Evolutionary conservation across 352 stramenopile genomes (phyloP).

Genomic region (Globisporangium nunn): DNA sequence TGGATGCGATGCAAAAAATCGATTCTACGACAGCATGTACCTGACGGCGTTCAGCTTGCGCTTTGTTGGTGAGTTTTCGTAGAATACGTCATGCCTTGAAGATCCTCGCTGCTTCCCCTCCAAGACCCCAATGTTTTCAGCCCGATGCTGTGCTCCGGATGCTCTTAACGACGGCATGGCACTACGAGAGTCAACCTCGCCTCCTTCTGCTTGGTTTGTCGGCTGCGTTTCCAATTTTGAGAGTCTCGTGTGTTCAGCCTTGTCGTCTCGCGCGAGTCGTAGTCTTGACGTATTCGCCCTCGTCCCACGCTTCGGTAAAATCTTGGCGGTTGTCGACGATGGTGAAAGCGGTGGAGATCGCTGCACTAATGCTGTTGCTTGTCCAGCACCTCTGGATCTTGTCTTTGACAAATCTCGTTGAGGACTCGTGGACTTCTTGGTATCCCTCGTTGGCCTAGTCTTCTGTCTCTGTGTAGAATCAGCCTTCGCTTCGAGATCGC

Average conservation of each 20-base stretch:
- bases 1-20: not conserved
- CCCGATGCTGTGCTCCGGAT: not conserved
- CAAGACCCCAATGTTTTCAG: too few species aligned
- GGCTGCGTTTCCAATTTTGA: not conserved
- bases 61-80: constrained; percentile 21
- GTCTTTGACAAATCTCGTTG: not conserved
- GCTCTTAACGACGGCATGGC: not conserved
- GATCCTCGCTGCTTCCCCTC: not conserved
- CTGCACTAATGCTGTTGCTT: not conserved
- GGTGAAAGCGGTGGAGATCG: not conserved
- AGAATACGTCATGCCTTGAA: not conserved
- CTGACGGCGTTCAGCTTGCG: constrained; percentile 18
- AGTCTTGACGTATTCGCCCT: not conserved
- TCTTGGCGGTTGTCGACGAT: not conserved
- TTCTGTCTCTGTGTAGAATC: not conserved
- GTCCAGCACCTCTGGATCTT: not conserved
- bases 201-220: constrained; percentile 1
- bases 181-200: not conserved
- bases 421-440: not conserved
- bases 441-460: not conserved
- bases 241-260: not conserved
- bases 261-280: not conserved
- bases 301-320: not conserved
- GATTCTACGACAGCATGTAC: constrained; percentile 8
- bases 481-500: not conserved